Conservation (phyloP, 352 stramenopile species). For the Pilasporangium apinafurcum region DNA sequence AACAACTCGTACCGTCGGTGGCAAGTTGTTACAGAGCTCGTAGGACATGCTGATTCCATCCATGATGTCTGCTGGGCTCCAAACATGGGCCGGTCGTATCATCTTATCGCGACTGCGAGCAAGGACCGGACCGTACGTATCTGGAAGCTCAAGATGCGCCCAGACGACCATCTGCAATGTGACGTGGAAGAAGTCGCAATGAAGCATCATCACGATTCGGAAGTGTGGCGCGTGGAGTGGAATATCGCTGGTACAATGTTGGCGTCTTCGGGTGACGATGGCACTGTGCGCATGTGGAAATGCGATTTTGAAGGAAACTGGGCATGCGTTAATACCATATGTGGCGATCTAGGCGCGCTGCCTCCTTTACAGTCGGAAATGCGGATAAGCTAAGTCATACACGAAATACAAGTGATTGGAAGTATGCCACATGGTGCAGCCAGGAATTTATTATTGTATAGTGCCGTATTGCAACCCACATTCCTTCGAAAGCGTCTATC, state of each 20-base stretch:
- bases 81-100: slow-evolving; percentile 91
- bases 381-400: slow-evolving; percentile 9
- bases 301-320: slow-evolving; percentile 90
- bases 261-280: slow-evolving; percentile 91
- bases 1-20: slow-evolving; percentile 83
- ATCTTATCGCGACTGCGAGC: slow-evolving; percentile 91
- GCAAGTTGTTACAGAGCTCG: slow-evolving; percentile 80
- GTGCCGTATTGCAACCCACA: no score
- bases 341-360: slow-evolving; percentile 52
- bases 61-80: slow-evolving; percentile 96
- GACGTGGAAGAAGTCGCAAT: slow-evolving; percentile 68
- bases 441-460: no score
- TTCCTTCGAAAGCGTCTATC: no score
- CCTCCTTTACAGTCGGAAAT: slow-evolving; percentile 21
- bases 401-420: no score
- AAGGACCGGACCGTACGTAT: slow-evolving; percentile 89
- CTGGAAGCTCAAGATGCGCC: slow-evolving; percentile 76
- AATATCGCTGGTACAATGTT: slow-evolving; percentile 96
- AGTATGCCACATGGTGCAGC: no score
- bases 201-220: slow-evolving; percentile 82
- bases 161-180: slow-evolving; percentile 55
- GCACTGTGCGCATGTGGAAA: slow-evolving; percentile 95
- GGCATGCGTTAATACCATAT: slow-evolving; percentile 87
- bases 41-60: slow-evolving; percentile 84
- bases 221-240: slow-evolving; percentile 96